Evolutionary conservation across 345 rosid genomes (phyloP), one percentile per base, ranked within the genome.

Genomic region (Populus ilicifolia): DNA sequence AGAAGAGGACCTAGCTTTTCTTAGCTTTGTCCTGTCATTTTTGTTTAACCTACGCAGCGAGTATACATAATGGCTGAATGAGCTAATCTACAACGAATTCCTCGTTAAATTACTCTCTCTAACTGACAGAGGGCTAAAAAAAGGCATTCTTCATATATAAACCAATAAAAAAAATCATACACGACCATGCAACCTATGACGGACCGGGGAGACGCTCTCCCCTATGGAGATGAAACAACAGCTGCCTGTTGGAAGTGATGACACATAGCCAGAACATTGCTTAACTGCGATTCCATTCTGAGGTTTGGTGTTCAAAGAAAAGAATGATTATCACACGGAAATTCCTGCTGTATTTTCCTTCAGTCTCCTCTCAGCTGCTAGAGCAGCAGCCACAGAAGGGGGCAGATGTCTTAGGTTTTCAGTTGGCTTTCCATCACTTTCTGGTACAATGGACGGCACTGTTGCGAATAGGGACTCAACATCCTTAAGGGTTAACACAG

Each of bases 301-400:
- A 41, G n/a, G 69, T 30, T 46, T 18, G n/a, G 33, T 10, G 44
- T 61, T 62, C 30, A 3, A 29, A 21, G 14, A 69, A 38, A 68
- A 10, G 29, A 67, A 67, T 16, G 6, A 3, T 13, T 5, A 7
- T 10, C 23, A 30, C 33, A 44, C 16, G 63, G 38, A 43, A 17
- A 33, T 11, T 71, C 44, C 75, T 71, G 68, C 43, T 62, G 76
- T 23, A 59, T 14, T 77, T 76, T 81, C 88, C 69, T 78, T 85
- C 68, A 89, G 85, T 79, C 99, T 89, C 86, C 90, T 95, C 87
- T 93, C 94, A 25, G 98, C 99, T 69, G 99, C 99, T 21, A 85
- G 77, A 20, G 92, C 97, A 29, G 99, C 99, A 20, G 99, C 99
- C 69, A 82, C 74, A 1, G 93, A 85, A 46, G 99, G 93, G 1